Conservation (phyloP, 2,329 filamentous ascomycete species). For the Stachybotrys chlorohalonatus region DNA sequence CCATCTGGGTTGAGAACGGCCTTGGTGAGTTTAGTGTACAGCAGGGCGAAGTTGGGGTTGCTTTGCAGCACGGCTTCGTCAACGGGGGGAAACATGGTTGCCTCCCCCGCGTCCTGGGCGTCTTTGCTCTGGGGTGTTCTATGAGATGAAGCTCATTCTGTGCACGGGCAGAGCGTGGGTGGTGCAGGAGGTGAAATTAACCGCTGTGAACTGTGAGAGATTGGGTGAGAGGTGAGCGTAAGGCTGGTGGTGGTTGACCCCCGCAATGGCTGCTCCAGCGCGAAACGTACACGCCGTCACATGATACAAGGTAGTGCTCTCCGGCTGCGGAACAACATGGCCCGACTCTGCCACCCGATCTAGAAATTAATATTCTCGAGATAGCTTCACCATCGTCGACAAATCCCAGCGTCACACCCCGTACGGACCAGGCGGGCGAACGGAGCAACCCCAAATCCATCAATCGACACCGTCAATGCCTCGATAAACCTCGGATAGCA, state of each 20-base stretch:
- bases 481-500: background rate
- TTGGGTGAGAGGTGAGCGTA: too few relatives aligned
- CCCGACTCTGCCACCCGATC: background rate
- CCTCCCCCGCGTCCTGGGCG: background rate
- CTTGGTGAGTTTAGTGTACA: constrained; percentile 46
- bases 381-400: too few relatives aligned
- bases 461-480: background rate
- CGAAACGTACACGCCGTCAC: constrained; percentile 24
- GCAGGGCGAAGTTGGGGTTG: constrained; percentile 51
- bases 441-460: too few relatives aligned
- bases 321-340: constrained; percentile 15
- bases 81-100: constrained; percentile 47
- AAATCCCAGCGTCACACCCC: too few relatives aligned
- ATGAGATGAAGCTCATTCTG: too few relatives aligned
- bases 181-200: background rate
- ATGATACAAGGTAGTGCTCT: constrained; percentile 14
- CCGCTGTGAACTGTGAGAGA: too few relatives aligned
- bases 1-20: constrained; percentile 48
- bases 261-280: constrained; percentile 3
- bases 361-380: too few relatives aligned
- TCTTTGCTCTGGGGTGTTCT: too few relatives aligned
- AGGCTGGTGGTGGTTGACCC: background rate
- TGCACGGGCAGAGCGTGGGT: background rate
- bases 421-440: too few relatives aligned
- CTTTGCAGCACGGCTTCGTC: constrained; percentile 43